Conservation (phyloP, 805 yeast genomes). For the Ogataea pignaliae region DNA sequence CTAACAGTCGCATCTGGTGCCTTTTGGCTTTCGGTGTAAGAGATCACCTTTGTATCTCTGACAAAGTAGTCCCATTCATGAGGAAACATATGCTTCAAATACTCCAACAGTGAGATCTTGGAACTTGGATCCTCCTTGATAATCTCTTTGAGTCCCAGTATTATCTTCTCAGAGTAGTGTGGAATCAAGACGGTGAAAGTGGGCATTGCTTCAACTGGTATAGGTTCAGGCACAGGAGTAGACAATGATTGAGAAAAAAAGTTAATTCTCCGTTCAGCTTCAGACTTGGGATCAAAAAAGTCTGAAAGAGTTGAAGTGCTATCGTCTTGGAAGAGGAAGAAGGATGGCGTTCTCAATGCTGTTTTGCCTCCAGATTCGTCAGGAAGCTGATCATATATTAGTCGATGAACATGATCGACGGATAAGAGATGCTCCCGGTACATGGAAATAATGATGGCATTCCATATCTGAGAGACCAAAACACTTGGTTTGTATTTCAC, state of each 20-base stretch:
- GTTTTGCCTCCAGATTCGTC: constrained; percentile 41
- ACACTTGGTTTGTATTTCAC: constrained; percentile 37
- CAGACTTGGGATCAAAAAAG: constrained; percentile 41
- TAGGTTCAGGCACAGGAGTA: constrained; percentile 44
- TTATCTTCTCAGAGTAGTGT: constrained; percentile 47
- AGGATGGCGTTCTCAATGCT: constrained; percentile 37
- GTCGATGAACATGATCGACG: constrained; percentile 40
- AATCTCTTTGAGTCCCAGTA: constrained; percentile 40
- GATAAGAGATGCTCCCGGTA: constrained; percentile 50
- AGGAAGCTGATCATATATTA: constrained; percentile 39
- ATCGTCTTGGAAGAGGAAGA: constrained; percentile 48
- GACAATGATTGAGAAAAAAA: constrained; percentile 52
- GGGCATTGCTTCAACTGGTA: constrained; percentile 45
- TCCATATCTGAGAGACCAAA: constrained; percentile 48
- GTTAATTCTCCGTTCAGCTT: constrained; percentile 48
- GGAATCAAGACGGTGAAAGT: constrained; percentile 48
- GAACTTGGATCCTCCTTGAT: constrained; percentile 42
- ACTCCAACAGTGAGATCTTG: constrained; percentile 64
- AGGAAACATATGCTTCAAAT: constrained; percentile 66
- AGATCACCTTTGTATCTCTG: constrained; percentile 63
- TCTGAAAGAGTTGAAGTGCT: constrained; percentile 33
- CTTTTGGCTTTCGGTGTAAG: constrained; percentile 46
- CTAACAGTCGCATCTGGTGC: constrained; percentile 28
- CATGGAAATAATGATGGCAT: constrained; percentile 49
- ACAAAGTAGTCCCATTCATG: constrained; percentile 82